Evolutionary conservation across 1,284 basidiomycete species (phyloP).

Genomic region (Ganoderma lucidum): DNA sequence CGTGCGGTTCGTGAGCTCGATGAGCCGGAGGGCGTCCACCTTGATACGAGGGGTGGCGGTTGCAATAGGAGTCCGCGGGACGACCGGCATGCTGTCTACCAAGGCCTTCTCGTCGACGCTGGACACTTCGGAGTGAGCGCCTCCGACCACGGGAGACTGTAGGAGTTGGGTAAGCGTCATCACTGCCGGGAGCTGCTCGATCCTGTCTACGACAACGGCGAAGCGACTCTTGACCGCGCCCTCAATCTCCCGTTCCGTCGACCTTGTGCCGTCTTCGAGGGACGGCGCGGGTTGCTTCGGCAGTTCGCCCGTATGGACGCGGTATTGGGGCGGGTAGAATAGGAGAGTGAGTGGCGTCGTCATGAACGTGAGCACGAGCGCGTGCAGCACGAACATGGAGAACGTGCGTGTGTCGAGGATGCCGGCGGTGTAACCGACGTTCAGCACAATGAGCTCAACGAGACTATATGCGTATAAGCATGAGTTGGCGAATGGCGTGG

Average conservation of each 20-base stretch:
- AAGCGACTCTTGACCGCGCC: constrained; percentile 65
- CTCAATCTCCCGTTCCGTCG: constrained; percentile 30
- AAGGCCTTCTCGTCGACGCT: constrained; percentile 35
- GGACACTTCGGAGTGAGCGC: constrained; percentile 17
- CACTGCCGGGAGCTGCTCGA: constrained; percentile 82
- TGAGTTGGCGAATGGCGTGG: neutral
- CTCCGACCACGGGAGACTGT: constrained; percentile 40
- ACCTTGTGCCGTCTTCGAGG: constrained; percentile 21
- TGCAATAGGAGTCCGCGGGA: constrained; percentile 8
- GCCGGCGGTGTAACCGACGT: constrained; percentile 84
- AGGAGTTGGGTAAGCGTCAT: constrained; percentile 74
- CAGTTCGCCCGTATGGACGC: constrained; percentile 34
- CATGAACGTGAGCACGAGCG: constrained; percentile 84
- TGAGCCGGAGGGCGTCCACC: constrained; percentile 84
- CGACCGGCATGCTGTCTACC: constrained; percentile 5
- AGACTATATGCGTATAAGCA: constrained; percentile 52
- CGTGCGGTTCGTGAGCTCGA: constrained; percentile 88
- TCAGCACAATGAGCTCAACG: constrained; percentile 92
- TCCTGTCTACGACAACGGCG: constrained; percentile 84
- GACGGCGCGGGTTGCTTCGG: constrained; percentile 11
- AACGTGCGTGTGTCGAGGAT: constrained; percentile 80
- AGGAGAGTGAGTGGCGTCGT: constrained; percentile 85
- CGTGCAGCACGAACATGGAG: constrained; percentile 93
- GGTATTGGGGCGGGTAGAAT: constrained; percentile 76
- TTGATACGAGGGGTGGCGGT: constrained; percentile 41